These are phyloP conservation scores for Trametes sanguinea DNA, from an alignment of 768 basidiomycete species.

Conservation along the genomic window DNA sequence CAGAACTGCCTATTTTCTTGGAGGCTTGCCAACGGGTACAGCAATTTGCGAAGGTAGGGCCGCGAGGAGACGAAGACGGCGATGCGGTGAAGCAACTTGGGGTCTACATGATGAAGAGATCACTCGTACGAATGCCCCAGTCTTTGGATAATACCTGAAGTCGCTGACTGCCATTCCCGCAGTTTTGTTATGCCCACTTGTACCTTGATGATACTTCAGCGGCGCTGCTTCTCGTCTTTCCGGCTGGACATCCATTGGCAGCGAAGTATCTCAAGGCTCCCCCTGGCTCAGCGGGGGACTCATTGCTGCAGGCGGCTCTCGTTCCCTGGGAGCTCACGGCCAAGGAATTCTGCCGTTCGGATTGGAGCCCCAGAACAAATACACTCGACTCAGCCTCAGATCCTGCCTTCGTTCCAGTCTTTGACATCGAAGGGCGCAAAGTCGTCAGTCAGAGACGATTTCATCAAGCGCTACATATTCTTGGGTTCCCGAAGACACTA, in stretches of 20 bases:
- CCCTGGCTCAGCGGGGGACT: constrained; percentile 32
- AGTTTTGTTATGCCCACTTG: constrained; percentile 55
- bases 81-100: constrained; percentile 44
- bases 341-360: constrained; percentile 32
- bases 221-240: constrained; percentile 61
- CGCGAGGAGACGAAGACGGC: constrained; percentile 42
- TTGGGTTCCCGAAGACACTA: constrained; percentile 48
- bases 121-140: constrained; percentile 42
- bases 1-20: constrained; percentile 49
- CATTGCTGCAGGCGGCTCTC: constrained; percentile 44
- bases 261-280: constrained; percentile 45
- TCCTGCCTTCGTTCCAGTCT: constrained; percentile 18
- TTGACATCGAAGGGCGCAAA: constrained; percentile 8
- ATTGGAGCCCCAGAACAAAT: constrained; percentile 25
- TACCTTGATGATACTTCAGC: constrained; percentile 48
- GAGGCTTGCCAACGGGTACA: constrained; percentile 50
- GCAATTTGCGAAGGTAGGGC: constrained; percentile 55
- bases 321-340: constrained; percentile 49
- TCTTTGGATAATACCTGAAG: background rate
- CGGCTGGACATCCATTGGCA: constrained; percentile 39
- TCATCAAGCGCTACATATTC: constrained; percentile 44
- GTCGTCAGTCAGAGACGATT: constrained; percentile 12
- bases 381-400: constrained; percentile 17
- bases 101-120: constrained; percentile 47
- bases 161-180: background rate